Percentiles rank a stretch among this genome's conserved stretches.
These are phyloP conservation scores for Fusarium sp. DNA, from an alignment of 2,329 filamentous ascomycete genomes.

Conservation along the genomic window DNA sequence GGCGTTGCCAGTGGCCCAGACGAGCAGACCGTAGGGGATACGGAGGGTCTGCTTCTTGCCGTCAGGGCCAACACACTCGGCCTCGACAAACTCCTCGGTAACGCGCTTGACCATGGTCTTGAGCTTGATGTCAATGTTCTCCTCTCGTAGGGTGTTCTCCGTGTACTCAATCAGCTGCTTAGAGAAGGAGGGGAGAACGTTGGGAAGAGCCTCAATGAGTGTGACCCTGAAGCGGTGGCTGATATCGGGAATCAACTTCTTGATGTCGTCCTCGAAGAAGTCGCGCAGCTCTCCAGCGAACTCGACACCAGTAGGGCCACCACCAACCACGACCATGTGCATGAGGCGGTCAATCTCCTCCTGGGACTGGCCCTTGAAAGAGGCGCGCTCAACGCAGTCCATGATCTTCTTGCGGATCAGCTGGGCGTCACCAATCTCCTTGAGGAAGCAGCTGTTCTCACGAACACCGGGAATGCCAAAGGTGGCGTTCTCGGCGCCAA, in stretches of 20 bases:
- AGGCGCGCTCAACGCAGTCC: slow-evolving; percentile 98
- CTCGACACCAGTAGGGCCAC: slow-evolving; percentile 96
- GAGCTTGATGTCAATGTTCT: slow-evolving; percentile 96
- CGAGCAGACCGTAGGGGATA: slow-evolving; percentile 94
- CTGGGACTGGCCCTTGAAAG: slow-evolving; percentile 93
- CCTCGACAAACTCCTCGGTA: slow-evolving; percentile 92
- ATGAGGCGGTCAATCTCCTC: slow-evolving; percentile 94
- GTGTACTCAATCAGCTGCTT: slow-evolving; percentile 99
- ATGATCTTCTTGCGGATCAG: slow-evolving; percentile 98
- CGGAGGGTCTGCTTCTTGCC: slow-evolving; percentile 84
- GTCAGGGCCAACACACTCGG: slow-evolving; percentile 83
- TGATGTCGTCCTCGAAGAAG: slow-evolving; percentile 98
- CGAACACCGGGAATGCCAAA: slow-evolving; percentile 97
- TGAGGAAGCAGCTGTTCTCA: slow-evolving; percentile 97
- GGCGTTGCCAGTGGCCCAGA: slow-evolving; percentile 98
- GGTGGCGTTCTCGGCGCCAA: slow-evolving; percentile 97
- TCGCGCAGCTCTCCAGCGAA: slow-evolving; percentile 98
- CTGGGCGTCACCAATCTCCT: slow-evolving; percentile 97
- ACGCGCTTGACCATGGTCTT: slow-evolving; percentile 99
- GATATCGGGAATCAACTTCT: slow-evolving; percentile 98
- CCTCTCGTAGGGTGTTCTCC: slow-evolving; percentile 98
- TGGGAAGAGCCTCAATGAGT: slow-evolving; percentile 95
- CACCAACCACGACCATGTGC: slow-evolving; percentile 97
- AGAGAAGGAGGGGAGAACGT: slow-evolving; percentile 97
- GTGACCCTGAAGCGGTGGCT: slow-evolving; percentile 96